phyloP scores from a whole-genome alignment of 2,329 filamentous ascomycete genomes.

The Arthrinium phaeospermum region DNA sequence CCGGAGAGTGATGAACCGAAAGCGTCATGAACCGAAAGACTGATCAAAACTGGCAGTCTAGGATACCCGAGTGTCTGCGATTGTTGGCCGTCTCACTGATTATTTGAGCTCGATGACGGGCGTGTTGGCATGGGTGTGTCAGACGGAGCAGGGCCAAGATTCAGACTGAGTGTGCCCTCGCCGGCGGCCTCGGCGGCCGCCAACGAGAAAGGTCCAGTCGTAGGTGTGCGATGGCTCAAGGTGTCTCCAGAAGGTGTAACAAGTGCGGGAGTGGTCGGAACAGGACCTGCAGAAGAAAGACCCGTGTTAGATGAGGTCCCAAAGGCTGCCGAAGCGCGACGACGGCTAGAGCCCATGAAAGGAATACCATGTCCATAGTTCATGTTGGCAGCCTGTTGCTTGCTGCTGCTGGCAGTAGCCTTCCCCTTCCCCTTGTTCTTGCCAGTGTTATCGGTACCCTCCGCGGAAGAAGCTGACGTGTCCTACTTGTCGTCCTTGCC shows the following conservation, averaged over 20 bases:
- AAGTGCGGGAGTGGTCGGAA: not conserved
- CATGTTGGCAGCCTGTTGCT: not conserved
- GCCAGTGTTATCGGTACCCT: not conserved
- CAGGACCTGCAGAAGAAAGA: not conserved
- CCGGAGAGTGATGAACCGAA: too few species aligned
- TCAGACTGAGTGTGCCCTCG: not conserved
- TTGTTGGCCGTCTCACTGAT: not conserved
- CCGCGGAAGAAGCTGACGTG: not conserved
- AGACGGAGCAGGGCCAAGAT: not conserved
- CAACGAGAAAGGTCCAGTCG: too few species aligned
- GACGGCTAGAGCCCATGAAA: not conserved
- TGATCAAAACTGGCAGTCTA: not conserved
- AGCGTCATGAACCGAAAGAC: not conserved
- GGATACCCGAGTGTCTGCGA: not conserved
- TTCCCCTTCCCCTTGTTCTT: not conserved
- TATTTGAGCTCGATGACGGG: not conserved
- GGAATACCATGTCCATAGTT: not conserved
- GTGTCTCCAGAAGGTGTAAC: not conserved
- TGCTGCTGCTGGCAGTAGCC: not conserved
- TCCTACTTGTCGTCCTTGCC: constrained; percentile 59
- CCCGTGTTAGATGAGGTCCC: not conserved
- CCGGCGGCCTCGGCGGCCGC: too few species aligned
- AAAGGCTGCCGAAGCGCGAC: not conserved
- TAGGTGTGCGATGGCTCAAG: too few species aligned
- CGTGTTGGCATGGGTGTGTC: not conserved